phyloP scores from a whole-genome alignment of 1,284 basidiomycete genomes.

The Leccinum subatratum region DNA sequence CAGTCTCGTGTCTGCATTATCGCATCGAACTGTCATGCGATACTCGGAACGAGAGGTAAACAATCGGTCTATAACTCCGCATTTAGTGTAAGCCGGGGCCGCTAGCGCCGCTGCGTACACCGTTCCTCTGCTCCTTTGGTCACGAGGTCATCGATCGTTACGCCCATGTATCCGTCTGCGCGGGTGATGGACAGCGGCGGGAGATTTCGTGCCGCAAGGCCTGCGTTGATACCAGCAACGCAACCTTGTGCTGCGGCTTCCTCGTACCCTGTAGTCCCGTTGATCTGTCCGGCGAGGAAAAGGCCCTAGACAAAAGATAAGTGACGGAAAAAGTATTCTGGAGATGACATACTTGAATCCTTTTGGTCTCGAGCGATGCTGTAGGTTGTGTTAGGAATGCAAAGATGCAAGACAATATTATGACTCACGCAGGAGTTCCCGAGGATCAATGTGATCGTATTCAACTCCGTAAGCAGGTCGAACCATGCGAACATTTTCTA shows the following conservation, averaged over 20 bases:
- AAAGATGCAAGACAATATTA: not conserved
- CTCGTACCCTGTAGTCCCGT: slow-evolving; percentile 89
- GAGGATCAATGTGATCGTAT: slow-evolving; percentile 87
- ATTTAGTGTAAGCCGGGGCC: slow-evolving; percentile 4
- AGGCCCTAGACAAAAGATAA: slow-evolving; percentile 49
- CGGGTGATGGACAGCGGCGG: slow-evolving; percentile 67
- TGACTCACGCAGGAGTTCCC: slow-evolving; percentile 65
- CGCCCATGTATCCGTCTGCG: slow-evolving; percentile 80
- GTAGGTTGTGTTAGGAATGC: slow-evolving; percentile 6
- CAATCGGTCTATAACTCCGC: slow-evolving; percentile 70
- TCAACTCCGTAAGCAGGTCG: slow-evolving; percentile 88
- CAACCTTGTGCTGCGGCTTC: slow-evolving; percentile 86
- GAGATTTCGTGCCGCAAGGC: slow-evolving; percentile 55
- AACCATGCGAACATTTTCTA: slow-evolving; percentile 79
- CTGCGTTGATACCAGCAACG: slow-evolving; percentile 84
- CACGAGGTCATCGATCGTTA: slow-evolving; percentile 87
- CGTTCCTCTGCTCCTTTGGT: slow-evolving; percentile 86
- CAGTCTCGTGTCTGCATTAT: slow-evolving; percentile 81
- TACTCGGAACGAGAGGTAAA: slow-evolving; percentile 90
- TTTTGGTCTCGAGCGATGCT: slow-evolving; percentile 83
- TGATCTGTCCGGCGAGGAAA: slow-evolving; percentile 86
- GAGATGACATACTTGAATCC: slow-evolving; percentile 50
- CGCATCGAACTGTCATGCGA: slow-evolving; percentile 78
- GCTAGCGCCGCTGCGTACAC: slow-evolving; percentile 43
- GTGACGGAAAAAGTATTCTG: not conserved